Evolutionary conservation across 257 asterid species (phyloP).

Genomic region (Solanum acaule): DNA sequence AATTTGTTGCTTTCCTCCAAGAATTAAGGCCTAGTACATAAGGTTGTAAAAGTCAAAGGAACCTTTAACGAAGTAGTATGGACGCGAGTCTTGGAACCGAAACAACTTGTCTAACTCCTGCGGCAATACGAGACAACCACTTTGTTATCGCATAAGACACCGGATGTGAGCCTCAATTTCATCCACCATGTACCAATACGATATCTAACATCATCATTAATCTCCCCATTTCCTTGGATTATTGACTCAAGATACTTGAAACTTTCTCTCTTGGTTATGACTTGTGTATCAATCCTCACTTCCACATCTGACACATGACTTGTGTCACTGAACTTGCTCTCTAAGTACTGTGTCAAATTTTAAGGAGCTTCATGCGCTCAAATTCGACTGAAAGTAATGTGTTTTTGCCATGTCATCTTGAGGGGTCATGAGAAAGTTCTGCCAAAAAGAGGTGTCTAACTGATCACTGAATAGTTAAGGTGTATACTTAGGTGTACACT

Average conservation of each 20-base stretch:
- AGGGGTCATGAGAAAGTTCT: background rate
- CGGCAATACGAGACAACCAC: background rate
- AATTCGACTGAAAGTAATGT: background rate
- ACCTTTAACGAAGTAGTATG: background rate
- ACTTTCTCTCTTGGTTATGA: background rate
- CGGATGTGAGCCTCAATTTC: background rate
- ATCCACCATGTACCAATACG: background rate
- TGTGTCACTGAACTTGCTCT: background rate
- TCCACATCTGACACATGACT: background rate
- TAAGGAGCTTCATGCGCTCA: background rate
- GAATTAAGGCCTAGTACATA: background rate
- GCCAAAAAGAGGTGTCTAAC: background rate
- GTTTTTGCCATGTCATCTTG: background rate
- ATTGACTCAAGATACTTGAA: background rate
- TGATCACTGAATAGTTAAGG: background rate
- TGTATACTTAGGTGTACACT: background rate
- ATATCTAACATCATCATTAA: background rate
- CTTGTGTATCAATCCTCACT: background rate
- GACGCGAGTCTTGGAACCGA: background rate
- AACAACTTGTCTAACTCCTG: background rate
- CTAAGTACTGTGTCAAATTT: background rate
- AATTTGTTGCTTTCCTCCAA: background rate
- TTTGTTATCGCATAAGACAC: background rate
- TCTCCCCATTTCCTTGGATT: background rate
- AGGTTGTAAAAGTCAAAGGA: background rate